Base-by-base conservation (phyloP, 108 stramenopile genomes). In the Parmales sp. region DNA sequence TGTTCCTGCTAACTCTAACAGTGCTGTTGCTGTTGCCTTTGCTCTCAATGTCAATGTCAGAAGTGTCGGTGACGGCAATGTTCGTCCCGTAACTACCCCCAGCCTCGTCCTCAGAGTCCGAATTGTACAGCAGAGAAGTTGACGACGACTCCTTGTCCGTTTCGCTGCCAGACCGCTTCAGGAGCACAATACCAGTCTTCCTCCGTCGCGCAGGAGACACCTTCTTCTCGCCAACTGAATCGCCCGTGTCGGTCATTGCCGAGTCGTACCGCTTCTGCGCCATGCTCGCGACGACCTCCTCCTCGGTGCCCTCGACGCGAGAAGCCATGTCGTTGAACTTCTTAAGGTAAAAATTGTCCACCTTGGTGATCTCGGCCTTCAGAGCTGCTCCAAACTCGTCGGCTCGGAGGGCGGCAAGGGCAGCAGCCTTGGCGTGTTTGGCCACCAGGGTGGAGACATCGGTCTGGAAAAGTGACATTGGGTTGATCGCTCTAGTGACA, bases 81-180 rank as follows among this genome's bases (percentile, higher is more conserved):
- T 87, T 83, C 36, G 76, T 74, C 71, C 87, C 78, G 20, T 37
- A 18, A 26, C 16, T 63, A 16, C 31, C 31, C 60, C n/a, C 60
- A 18, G 16, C 60, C 60, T 63, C 38, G 4, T 65, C 64, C 38
- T 65, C 64, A 7, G 64, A 2, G 23, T 28, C 26, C 43, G 43
- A 9, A 44, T 44, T 44, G 13, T 9, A 44, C 43, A 44, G 13
- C 43, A 44, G 13, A 16, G 16, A 9, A 44, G 16, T 9, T 13
- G 43, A 16, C 13, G 13, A 44, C 9, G 43, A 44, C 13, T 9
- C 43, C 43, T 9, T 16, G 43, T 13, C 43, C 43, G 43, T 16
- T 9, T 13, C 9, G 16, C 43, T 44, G 16, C 16, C 16, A 9
- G 16, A 9, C 9, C 16, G 13, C 9, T 9, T 13, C 16, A 44